Conservation (phyloP, 1,284 basidiomycete species). For the Papiliotrema flavescens region DNA sequence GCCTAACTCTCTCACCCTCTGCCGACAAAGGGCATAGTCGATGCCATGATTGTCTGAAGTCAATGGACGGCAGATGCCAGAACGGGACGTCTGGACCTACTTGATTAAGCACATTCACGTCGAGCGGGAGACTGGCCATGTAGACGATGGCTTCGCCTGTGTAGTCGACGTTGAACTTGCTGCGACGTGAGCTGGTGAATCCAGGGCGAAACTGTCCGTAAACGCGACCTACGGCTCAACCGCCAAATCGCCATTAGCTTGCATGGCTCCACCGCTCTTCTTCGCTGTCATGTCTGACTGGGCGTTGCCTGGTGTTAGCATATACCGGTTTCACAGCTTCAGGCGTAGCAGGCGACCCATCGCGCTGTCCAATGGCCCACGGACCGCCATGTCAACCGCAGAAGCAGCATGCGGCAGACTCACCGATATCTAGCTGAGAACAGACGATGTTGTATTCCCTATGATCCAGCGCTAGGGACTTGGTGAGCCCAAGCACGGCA, state of each 20-base stretch:
- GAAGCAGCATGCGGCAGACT: neutral
- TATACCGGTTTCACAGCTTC: too few relatives aligned
- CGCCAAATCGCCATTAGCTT: conserved; percentile 60
- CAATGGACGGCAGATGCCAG: neutral
- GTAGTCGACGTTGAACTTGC: conserved; percentile 54
- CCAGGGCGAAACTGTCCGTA: too few relatives aligned
- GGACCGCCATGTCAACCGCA: too few relatives aligned
- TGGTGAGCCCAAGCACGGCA: conserved; percentile 69
- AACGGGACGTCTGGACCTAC: conserved; percentile 49
- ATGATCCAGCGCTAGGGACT: conserved; percentile 68
- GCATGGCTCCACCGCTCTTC: conserved; percentile 54
- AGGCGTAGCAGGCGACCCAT: too few relatives aligned
- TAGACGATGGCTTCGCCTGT: conserved; percentile 66
- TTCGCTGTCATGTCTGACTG: conserved; percentile 56
- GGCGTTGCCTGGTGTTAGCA: conserved; percentile 57
- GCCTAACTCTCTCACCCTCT: too few relatives aligned
- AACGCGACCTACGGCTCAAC: conserved; percentile 52
- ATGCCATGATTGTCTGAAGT: conserved; percentile 43
- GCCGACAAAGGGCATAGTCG: conserved; percentile 59
- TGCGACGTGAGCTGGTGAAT: too few relatives aligned
- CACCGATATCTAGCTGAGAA: conserved; percentile 73
- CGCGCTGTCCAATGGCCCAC: too few relatives aligned
- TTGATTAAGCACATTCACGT: conserved; percentile 69
- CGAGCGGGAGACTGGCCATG: conserved; percentile 62
- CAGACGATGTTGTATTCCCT: conserved; percentile 64